Conservation (phyloP, 202 grass and related monocot genomes). For the Miscanthus sacchariflorus region DNA sequence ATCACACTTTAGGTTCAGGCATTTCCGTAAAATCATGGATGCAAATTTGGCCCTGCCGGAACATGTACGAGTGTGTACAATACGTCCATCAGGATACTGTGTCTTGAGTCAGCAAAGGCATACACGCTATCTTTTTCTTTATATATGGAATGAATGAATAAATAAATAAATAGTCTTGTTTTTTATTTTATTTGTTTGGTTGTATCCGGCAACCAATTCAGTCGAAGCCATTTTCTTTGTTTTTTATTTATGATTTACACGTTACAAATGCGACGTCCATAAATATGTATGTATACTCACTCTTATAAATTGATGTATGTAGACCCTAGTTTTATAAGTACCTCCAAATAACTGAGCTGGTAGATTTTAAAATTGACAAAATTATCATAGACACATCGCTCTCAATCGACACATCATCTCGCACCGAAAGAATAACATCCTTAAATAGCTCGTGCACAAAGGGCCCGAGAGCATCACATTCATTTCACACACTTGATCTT, state of each 20-base stretch:
- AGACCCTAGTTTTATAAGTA: no score
- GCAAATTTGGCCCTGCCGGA: neutral
- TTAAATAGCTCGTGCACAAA: neutral
- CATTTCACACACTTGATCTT: constrained; percentile 30
- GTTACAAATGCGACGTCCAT: no score
- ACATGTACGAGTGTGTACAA: neutral
- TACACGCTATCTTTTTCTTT: neutral
- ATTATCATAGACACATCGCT: neutral
- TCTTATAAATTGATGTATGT: neutral
- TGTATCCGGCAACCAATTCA: neutral
- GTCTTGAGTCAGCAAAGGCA: neutral
- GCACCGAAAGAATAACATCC: neutral
- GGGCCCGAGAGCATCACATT: constrained; percentile 38
- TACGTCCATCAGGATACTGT: neutral
- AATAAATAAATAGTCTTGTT: neutral
- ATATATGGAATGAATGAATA: no score
- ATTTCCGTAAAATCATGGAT: constrained; percentile 1
- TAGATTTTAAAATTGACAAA: neutral
- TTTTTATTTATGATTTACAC: no score
- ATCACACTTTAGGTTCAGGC: neutral
- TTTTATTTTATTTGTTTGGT: neutral
- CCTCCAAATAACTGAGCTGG: no score
- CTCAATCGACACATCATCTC: neutral
- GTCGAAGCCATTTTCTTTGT: neutral
- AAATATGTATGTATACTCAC: neutral